Percentiles rank a stretch among this genome's conserved stretches.
phyloP scores from a whole-genome alignment of 345 rosid genomes.

The Cochlearia excelsa region DNA sequence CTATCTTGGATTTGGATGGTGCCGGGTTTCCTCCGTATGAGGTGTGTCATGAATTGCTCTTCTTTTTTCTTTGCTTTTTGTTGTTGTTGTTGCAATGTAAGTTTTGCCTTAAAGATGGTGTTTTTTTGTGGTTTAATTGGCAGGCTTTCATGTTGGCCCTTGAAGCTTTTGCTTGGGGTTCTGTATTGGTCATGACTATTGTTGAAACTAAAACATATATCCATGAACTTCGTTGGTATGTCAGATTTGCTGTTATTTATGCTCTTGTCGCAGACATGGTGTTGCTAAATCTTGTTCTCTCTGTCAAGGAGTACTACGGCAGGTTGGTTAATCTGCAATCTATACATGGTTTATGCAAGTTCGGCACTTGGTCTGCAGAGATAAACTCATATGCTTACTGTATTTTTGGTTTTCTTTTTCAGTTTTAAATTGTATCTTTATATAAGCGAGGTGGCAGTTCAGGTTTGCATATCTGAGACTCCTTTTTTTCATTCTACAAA shows the following conservation, averaged over 20 bases:
- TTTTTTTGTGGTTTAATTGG: slow-evolving; percentile 22
- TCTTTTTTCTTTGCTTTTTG: neutral
- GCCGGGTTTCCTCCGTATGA: slow-evolving; percentile 82
- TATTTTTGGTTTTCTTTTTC: slow-evolving; percentile 36
- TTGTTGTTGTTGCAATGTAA: slow-evolving; percentile 4
- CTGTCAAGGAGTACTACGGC: slow-evolving; percentile 61
- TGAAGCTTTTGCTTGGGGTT: slow-evolving; percentile 86
- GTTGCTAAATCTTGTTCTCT: slow-evolving; percentile 69
- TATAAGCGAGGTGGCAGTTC: slow-evolving; percentile 74
- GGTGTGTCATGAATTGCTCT: slow-evolving; percentile 43
- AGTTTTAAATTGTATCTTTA: slow-evolving; percentile 71
- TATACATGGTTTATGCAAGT: slow-evolving; percentile 1
- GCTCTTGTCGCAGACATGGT: slow-evolving; percentile 81
- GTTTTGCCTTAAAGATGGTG: slow-evolving; percentile 4
- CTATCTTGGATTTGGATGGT: slow-evolving; percentile 72
- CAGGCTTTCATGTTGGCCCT: slow-evolving; percentile 71
- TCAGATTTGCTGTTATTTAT: slow-evolving; percentile 78
- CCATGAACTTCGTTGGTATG: slow-evolving; percentile 83
- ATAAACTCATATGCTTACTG: slow-evolving; percentile 27
- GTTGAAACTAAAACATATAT: slow-evolving; percentile 84
- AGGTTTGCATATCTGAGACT: slow-evolving; percentile 55
- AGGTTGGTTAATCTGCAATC: slow-evolving; percentile 45
- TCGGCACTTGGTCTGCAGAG: neutral
- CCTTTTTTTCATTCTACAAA: slow-evolving; percentile 17
- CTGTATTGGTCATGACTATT: slow-evolving; percentile 60